phyloP scores from a whole-genome alignment of 345 rosid species.

The Mangifera indica region DNA sequence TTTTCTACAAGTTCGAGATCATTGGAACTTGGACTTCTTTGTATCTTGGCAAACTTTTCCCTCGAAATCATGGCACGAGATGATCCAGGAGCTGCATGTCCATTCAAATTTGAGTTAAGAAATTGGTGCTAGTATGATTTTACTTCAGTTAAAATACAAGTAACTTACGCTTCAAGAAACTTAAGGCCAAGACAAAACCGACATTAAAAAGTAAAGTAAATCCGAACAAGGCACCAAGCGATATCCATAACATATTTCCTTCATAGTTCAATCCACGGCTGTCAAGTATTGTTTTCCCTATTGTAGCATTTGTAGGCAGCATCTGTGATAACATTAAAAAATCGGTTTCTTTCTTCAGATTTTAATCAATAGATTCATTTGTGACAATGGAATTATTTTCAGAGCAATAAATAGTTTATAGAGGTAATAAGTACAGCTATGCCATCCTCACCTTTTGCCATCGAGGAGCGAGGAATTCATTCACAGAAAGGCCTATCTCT shows the following conservation, averaged over 20 bases:
- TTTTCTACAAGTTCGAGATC: slow-evolving; percentile 7
- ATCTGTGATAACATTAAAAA: slow-evolving; percentile 26
- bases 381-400: no score
- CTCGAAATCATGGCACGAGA: slow-evolving; percentile 66
- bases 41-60: slow-evolving; percentile 50
- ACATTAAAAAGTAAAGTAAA: slow-evolving; percentile 56
- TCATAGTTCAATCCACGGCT: slow-evolving; percentile 61
- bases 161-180: slow-evolving; percentile 62
- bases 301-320: slow-evolving; percentile 39
- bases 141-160: neutral
- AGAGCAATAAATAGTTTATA: neutral
- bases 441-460: slow-evolving; percentile 57
- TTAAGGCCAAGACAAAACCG: slow-evolving; percentile 63
- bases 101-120: neutral
- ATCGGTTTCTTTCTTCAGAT: neutral
- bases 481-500: slow-evolving; percentile 60
- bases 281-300: slow-evolving; percentile 52
- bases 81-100: slow-evolving; percentile 61
- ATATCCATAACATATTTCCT: slow-evolving; percentile 57
- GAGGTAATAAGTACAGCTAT: neutral
- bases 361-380: neutral
- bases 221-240: slow-evolving; percentile 59
- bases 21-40: slow-evolving; percentile 38
- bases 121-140: neutral
- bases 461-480: slow-evolving; percentile 73